Base-by-base conservation (phyloP, 78 protist genomes). In the Dictyostelium citrinum region DNA sequence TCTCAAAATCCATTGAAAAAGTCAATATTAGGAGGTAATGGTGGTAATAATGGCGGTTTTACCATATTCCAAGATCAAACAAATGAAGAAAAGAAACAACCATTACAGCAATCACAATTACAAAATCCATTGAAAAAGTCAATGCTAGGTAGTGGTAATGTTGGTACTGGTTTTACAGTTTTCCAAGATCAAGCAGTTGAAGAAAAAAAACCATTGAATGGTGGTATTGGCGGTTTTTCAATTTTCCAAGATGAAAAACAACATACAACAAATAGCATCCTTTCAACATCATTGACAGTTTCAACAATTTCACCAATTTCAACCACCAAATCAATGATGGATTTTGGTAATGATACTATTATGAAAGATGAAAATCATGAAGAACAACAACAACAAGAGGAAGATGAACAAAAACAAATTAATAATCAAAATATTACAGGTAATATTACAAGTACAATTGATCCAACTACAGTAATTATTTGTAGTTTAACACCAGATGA, bases 381-480 rank as follows among this genome's bases (percentile, higher is more conserved):
- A 3, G 20, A 16, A 55, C 11, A 55, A 55, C 27, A 55, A 55
- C n/a, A 20, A 31, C 72, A 64, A 64, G 76, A 68, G 7, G 5
- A 27, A 31, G 76, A 68, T 29, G 10, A 68, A 24, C 16, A 24
- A 11, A 29, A 31, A 33, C 49, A 35, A 35, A 8, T 7, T 35
- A 31, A 41, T 35, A 37, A 17, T 11, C 35, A n/a, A 24, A 27
- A 49, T 14, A 78, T 46, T 46, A 78, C 60, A 27, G 67, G 67
- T 29, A 78, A 78, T 46, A 41, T 46, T 24, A 78, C 83, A 46
- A 41, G 43, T 46, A 46, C 27, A 22, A 78, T 78, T 46, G 84
- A 80, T 22, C 84, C 84, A 80, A 80, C 84, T 2, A 35, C 75
- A 12, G 72, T 80, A n/a, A 80, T 80, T 35, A 11, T 55, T 17